Conservation (phyloP, 2,329 filamentous ascomycete species). For the Aspergillus ochraceus region DNA sequence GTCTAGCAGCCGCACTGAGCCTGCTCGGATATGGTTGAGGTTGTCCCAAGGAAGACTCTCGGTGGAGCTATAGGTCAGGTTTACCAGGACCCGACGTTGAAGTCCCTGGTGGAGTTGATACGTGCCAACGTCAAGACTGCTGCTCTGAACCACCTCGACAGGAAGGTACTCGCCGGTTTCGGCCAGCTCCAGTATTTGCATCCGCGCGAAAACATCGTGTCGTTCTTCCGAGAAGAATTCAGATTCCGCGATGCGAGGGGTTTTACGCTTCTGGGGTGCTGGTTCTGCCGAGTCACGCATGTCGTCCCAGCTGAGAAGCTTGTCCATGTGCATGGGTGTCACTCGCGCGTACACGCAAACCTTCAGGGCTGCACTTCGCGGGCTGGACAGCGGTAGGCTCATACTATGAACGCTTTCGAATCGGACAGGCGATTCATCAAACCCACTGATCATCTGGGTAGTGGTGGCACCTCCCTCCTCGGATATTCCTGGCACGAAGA, state of each 20-base stretch:
- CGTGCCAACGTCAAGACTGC: constrained; percentile 79
- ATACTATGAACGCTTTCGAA: constrained; percentile 99
- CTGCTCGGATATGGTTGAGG: constrained; percentile 72
- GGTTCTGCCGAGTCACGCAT: constrained; percentile 74
- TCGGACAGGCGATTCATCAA: constrained; percentile 86
- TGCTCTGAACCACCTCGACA: constrained; percentile 87
- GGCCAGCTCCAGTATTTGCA: constrained; percentile 88
- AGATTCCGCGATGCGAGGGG: constrained; percentile 77
- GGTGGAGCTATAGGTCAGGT: constrained; percentile 86
- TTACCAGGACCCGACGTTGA: constrained; percentile 83
- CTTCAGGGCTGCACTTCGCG: constrained; percentile 72
- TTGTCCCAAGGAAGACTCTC: constrained; percentile 87
- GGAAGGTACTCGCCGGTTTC: constrained; percentile 89
- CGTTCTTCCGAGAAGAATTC: constrained; percentile 93
- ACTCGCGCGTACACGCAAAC: constrained; percentile 91
- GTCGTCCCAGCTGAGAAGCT: constrained; percentile 96
- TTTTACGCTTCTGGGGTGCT: constrained; percentile 58
- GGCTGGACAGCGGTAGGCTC: constrained; percentile 80
- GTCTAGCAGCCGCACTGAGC: constrained; percentile 80
- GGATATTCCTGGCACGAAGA: constrained; percentile 90
- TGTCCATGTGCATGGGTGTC: constrained; percentile 91
- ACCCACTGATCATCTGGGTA: constrained; percentile 89
- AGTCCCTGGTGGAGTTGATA: constrained; percentile 95
- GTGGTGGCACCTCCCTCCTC: constrained; percentile 91
- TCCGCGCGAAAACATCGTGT: constrained; percentile 83